Evolutionary conservation across 176 grass and related monocot species (phyloP), one percentile per base, ranked within the genome.

Genomic region (Puya raimondii): DNA sequence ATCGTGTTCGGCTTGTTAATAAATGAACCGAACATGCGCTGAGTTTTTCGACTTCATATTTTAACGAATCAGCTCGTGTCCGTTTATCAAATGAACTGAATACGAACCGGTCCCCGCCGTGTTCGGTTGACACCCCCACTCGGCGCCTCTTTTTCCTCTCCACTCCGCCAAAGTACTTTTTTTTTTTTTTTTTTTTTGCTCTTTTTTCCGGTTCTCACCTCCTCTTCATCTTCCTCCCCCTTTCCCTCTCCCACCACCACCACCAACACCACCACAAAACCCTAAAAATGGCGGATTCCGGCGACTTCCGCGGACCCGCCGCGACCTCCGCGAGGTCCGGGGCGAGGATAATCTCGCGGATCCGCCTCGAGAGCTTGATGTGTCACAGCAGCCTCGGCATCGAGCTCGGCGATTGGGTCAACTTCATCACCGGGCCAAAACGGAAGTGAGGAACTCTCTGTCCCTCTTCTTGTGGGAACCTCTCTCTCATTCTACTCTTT

Each of bases 391-490:
- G 1, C 71, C 82, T 97, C 65, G 81, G 81, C 50, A 85, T 97
- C 68, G 84, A 87, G 10, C 77, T 97, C 48, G 84, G 42, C 5
- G 22, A 85, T 5, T 64, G 83, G 71, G 86, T 97, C 69, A 97
- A 97, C 56, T 97, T 97, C 86, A 83, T 97, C 70, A 97, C 93
- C 59, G 93, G n/a, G 93, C 56, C 89, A 92, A 74, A 97, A 92
- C 53, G 86, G 93, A 53, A 92, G 93, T 97, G 85, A 74, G 81
- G 53, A 17, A 47, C n/a, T 42, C 54, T 53, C 15, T 13, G 12
- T 12, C n/a, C 23, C 23, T 13, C 1, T 48, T 17, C 26, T 17
- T 27, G 29, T 25, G 51, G 13, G 73, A 10, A 5, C 6, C 12
- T 25, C 15, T 66, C 49, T 54, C 11, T 66, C 21, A 14, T 49